These are phyloP conservation scores for Diophrys appendiculata DNA, from an alignment of 73 alveolate genomes.

Conservation along the genomic window DNA sequence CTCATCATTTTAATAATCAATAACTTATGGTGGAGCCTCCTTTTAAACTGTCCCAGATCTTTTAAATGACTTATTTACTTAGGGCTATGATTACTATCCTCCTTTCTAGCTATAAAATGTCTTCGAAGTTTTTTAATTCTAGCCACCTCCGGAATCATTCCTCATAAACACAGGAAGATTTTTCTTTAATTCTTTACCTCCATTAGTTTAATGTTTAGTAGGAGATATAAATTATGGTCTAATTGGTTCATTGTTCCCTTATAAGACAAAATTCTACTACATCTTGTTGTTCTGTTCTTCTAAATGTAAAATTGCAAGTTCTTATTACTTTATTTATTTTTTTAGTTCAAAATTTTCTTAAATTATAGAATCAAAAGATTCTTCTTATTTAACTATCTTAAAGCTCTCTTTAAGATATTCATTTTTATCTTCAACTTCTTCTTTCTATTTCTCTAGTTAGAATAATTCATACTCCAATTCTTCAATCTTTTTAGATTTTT, in stretches of 20 bases:
- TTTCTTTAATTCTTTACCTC: not conserved
- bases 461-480: not conserved
- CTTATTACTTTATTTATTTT: not conserved
- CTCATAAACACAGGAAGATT: not conserved
- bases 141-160: not conserved
- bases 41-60: too few relatives aligned
- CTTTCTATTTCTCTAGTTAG: not conserved
- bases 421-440: not conserved
- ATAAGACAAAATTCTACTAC: not conserved
- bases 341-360: not conserved
- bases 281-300: not conserved
- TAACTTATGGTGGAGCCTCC: too few relatives aligned
- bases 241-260: not conserved
- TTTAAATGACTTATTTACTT: too few relatives aligned
- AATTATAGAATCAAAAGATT: not conserved
- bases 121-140: too few relatives aligned
- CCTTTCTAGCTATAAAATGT: too few relatives aligned
- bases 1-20: too few relatives aligned
- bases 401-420: not conserved
- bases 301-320: not conserved
- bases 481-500: constrained; percentile 25
- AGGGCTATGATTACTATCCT: too few relatives aligned
- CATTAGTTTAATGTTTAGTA: not conserved
- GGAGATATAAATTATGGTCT: not conserved
- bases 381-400: not conserved